Percentiles rank a stretch among this genome's conserved stretches.
Conservation (phyloP, 176 grass and related monocot species). For the Pharus latifolius region DNA sequence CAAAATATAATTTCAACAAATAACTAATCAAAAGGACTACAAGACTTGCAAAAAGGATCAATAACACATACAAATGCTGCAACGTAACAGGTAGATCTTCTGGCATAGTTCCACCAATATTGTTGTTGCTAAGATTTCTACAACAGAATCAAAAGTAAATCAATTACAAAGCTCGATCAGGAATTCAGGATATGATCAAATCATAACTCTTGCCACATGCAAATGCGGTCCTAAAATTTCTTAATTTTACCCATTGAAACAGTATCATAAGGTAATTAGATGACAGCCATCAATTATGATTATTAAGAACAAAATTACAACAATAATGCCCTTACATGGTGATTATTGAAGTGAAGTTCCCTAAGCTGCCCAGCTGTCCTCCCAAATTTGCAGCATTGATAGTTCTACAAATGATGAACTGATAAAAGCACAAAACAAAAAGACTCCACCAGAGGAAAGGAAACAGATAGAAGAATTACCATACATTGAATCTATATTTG, state of each 20-base stretch:
- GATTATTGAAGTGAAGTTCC: slow-evolving; percentile 61
- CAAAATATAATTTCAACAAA: background rate
- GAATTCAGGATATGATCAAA: background rate
- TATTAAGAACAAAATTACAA: background rate
- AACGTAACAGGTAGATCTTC: slow-evolving; percentile 72
- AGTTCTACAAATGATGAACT: slow-evolving; percentile 45
- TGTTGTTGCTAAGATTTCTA: slow-evolving; percentile 96
- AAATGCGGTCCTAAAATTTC: background rate
- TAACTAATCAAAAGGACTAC: background rate
- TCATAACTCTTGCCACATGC: background rate
- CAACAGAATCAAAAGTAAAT: slow-evolving; percentile 6
- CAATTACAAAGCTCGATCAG: background rate
- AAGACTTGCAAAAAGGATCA: background rate
- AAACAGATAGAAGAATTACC: slow-evolving; percentile 28
- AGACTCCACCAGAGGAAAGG: background rate
- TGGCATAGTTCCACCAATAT: slow-evolving; percentile 70
- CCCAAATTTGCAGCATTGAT: slow-evolving; percentile 67
- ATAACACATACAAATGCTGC: slow-evolving; percentile 61
- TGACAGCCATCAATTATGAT: background rate
- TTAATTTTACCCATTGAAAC: background rate
- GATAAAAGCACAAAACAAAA: slow-evolving; percentile 32
- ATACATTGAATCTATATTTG: slow-evolving; percentile 78
- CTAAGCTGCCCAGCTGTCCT: slow-evolving; percentile 56
- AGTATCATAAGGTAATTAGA: slow-evolving; percentile 15
- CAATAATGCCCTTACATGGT: slow-evolving; percentile 40